Percentiles rank a stretch among this genome's conserved stretches.
Conservation (phyloP, 1,284 basidiomycete genomes). For the Mycosarcoma maydis region DNA sequence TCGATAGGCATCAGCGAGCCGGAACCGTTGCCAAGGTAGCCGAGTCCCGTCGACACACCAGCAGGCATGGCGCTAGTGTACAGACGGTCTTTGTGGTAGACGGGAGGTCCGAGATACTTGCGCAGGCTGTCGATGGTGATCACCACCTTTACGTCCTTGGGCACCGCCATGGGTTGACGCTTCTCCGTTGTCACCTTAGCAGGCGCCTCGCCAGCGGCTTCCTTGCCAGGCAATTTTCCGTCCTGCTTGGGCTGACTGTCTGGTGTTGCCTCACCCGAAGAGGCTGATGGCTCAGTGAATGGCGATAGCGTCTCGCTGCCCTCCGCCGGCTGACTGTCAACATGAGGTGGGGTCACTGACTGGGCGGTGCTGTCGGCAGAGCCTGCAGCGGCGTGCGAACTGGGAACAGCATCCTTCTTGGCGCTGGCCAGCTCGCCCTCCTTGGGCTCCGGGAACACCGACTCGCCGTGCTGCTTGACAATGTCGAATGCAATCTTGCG, state of each 20-base stretch:
- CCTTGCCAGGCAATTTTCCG: conserved; percentile 46
- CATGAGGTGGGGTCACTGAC: conserved; percentile 64
- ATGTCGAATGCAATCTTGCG: conserved; percentile 94
- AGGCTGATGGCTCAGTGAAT: conserved; percentile 39
- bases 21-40: conserved; percentile 94
- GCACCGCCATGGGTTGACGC: conserved; percentile 83
- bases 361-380: conserved; percentile 60
- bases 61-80: conserved; percentile 82
- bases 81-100: conserved; percentile 94
- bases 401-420: conserved; percentile 29
- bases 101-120: conserved; percentile 94
- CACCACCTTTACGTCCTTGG: conserved; percentile 79
- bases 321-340: conserved; percentile 16
- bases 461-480: conserved; percentile 89
- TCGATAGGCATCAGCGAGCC: conserved; percentile 98
- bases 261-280: conserved; percentile 14
- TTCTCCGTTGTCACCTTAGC: conserved; percentile 77
- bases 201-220: conserved; percentile 44
- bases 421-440: conserved; percentile 66
- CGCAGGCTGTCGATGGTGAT: conserved; percentile 89
- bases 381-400: conserved; percentile 22
- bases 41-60: conserved; percentile 91
- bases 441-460: conserved; percentile 78
- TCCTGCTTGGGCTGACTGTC: conserved; percentile 34
- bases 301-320: conserved; percentile 16